Base-by-base conservation (phyloP, 2,329 filamentous ascomycete genomes). In the Colletotrichum sp. region DNA sequence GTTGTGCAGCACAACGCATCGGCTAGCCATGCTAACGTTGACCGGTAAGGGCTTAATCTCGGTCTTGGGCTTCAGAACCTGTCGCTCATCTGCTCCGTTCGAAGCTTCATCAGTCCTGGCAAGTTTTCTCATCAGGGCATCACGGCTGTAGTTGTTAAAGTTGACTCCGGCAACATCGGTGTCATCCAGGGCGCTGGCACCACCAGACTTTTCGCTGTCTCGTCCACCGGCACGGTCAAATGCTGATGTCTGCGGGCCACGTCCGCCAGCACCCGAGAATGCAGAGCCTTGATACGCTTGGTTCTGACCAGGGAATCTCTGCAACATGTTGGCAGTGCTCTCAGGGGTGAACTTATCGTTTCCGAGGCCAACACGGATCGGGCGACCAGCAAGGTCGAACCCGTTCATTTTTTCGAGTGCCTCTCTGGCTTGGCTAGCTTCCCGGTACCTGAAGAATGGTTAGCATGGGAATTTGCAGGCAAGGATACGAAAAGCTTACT, bases 301-400 rank as follows among this genome's bases (percentile, higher is more conserved):
- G 86, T 92, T 93, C 86, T 95, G 93, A 84, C 94, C 94, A 85
- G 95, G 94, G 89, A 98, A 98, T 87, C 95, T 95, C 89, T 98
- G 95, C 83, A 98, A 89, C 84, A 98, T 92, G 87, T 95, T 96
- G 85, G 95, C 94, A 86, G 95, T 98, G 87, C 96, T 97, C 88
- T 99, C 97, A 83, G 96, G 95, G 87, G 96, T 99, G 88, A 99
- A 99, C 92, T 99, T 99, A 95, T 99, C 97, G 89, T 98, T 99
- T 87, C 97, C 97, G 89, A 99, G 95, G 86, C 97, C 97, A 86
- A 99, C 98, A 84, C 97, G 96, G 85, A 99, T 99, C 79, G 96
- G 96, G 84, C 97, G 96, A 86, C 96, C 96, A 82, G 97, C 97
- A 81, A 99, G 93, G 87, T 99, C 97, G 88, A 99, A 99, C 79